Base-by-base conservation (phyloP, 768 basidiomycete genomes). In the Psilocybe sp. region DNA sequence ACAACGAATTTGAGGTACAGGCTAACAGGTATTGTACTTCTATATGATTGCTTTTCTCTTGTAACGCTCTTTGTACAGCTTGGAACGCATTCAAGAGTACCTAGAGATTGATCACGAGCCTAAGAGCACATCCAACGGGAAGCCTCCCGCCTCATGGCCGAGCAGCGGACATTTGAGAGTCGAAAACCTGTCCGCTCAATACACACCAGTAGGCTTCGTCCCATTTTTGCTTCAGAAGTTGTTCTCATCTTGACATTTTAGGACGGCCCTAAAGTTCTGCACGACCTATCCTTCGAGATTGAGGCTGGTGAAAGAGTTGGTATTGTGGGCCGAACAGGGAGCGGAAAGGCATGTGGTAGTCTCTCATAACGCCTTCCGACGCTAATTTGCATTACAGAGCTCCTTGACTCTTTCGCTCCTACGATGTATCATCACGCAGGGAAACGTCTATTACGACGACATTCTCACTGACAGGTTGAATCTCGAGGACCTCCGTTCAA, bases 11-110 rank as follows among this genome's bases (percentile, higher is more conserved):
- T 13, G 75, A 78, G 54, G 67, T 79, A 4, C 61, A 71, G 51
- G 53, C 53, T 12, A 64, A 64, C 38, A 64, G 61, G 63, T 63
- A 58, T 16, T 40, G 50, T 9, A 31, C 31, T 18, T 31, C 4
- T 15, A 18, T 32, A 23, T 15, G 4, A 6, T 6, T 38, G 31
- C 11, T 23, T 8, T 8, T 23, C 15, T 15, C 9, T 12, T 16
- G 12, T 16, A 10, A 13, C 2, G 39, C 19, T 38, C 16, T 12
- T 33, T 8, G 34, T 43, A n/a, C 5, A 42, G 5, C 31, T 23
- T 36, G 34, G 91, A 94, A 59, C 86, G 92, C 50, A 84, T 93
- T 2, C 79, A 87, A 51, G 85, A 62, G 2, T 86, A 83, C 59
- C 61, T 84, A 14, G 59, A 69, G 31, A 82, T 84, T 49, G 82